Conservation (phyloP, 345 rosid genomes). For the Chamaenerion angustifolium region DNA sequence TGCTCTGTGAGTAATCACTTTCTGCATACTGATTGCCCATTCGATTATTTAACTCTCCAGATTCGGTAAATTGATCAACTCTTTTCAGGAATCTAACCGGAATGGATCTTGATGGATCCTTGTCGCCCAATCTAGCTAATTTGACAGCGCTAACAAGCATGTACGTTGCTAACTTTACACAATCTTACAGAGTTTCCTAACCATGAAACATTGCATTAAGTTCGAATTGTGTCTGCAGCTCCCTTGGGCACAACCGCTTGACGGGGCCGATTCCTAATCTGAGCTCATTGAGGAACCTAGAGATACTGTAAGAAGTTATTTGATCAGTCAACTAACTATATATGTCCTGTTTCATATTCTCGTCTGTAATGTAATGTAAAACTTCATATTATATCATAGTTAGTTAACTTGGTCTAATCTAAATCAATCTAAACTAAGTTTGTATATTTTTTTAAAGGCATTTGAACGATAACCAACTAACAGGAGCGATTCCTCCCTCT, state of each 20-base stretch:
- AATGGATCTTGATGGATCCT: constrained; percentile 57
- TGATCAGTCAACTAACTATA: not conserved
- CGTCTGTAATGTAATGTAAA: no score
- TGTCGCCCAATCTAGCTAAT: constrained; percentile 40
- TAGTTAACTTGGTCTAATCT: no score
- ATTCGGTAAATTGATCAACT: not conserved
- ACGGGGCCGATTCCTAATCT: constrained; percentile 68
- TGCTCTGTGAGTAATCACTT: constrained; percentile 42
- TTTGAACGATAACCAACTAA: constrained; percentile 58
- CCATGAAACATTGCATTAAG: not conserved
- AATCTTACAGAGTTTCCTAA: not conserved
- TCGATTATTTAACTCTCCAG: constrained; percentile 4
- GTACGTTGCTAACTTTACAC: constrained; percentile 28
- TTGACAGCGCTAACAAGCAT: constrained; percentile 66
- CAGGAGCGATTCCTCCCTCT: constrained; percentile 51
- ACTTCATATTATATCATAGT: no score
- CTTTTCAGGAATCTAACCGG: constrained; percentile 55
- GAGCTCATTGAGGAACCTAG: constrained; percentile 35
- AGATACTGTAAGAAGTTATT: constrained; percentile 41
- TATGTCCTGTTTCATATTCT: not conserved
- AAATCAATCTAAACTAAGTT: constrained; percentile 6
- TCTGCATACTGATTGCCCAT: not conserved
- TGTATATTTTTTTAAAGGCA: constrained; percentile 33
- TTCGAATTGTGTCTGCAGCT: constrained; percentile 23
- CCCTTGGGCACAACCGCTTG: constrained; percentile 63